A percentile compares a stretch with the other conserved stretches of the same genome.
Evolutionary conservation across 768 basidiomycete genomes (phyloP).

Genomic region (Omphalotus guepiniiformis): DNA sequence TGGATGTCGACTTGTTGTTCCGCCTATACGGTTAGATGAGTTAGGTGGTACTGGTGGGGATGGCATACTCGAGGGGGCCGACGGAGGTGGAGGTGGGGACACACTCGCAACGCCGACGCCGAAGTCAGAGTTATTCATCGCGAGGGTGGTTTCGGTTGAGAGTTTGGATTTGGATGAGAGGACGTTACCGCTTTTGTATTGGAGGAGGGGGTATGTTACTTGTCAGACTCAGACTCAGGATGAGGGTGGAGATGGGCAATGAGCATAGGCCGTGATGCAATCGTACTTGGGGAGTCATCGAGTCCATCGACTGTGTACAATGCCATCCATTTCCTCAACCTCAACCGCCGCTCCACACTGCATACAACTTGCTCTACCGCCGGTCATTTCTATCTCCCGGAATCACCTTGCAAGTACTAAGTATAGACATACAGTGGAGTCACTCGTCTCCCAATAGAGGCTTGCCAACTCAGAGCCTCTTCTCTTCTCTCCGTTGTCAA

Average conservation of each 20-base stretch:
- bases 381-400: not conserved
- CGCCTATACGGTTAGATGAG: slow-evolving; percentile 59
- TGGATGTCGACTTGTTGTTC: slow-evolving; percentile 62
- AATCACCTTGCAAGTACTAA: not conserved
- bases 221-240: not conserved
- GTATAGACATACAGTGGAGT: too few species aligned
- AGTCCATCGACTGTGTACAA: not conserved
- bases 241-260: not conserved
- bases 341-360: not conserved
- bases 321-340: not conserved
- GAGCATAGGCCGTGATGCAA: not conserved
- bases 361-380: not conserved
- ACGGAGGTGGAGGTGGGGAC: not conserved
- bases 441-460: too few species aligned
- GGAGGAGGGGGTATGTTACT: slow-evolving; percentile 4
- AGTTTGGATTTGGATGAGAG: not conserved
- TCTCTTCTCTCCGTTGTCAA: too few species aligned
- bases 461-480: too few species aligned
- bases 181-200: slow-evolving; percentile 7
- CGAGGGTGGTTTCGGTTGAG: slow-evolving; percentile 61
- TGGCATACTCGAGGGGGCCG: slow-evolving; percentile 7
- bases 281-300: not conserved
- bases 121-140: slow-evolving; percentile 75
- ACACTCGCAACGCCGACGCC: slow-evolving; percentile 15
- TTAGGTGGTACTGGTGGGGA: slow-evolving; percentile 32